Conservation (phyloP, 2,329 filamentous ascomycete genomes). For the Pleomassaria siparia region DNA sequence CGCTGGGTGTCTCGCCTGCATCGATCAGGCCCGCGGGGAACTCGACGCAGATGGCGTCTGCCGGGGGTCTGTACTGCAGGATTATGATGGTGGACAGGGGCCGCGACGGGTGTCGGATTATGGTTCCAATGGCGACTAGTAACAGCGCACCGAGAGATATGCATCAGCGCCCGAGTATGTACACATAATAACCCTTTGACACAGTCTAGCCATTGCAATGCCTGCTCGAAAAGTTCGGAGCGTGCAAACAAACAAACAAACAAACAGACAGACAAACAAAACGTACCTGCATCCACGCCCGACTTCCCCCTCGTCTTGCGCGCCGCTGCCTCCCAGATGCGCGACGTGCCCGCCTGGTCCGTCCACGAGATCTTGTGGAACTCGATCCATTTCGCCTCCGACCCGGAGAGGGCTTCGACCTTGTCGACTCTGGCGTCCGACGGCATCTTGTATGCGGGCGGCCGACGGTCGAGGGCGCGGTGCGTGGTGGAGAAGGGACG, state of each 20-base stretch:
- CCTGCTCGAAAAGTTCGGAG: no score
- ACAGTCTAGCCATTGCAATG: no score
- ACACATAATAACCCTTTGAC: no score
- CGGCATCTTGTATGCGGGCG: constrained; percentile 37
- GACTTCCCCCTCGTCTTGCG: constrained; percentile 56
- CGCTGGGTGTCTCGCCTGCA: constrained; percentile 56
- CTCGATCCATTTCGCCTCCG: constrained; percentile 60
- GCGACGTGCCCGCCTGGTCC: constrained; percentile 49
- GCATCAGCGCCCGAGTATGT: no score
- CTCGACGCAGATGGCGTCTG: constrained; percentile 61
- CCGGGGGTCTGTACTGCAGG: constrained; percentile 62
- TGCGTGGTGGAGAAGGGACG: constrained; percentile 21
- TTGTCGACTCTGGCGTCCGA: constrained; percentile 31
- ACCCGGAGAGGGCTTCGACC: constrained; percentile 51
- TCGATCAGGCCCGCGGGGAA: constrained; percentile 63
- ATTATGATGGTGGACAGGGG: constrained; percentile 57
- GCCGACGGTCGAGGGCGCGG: constrained; percentile 4
- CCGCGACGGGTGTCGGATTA: constrained; percentile 51
- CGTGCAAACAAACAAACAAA: no score
- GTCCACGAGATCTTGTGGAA: constrained; percentile 57
- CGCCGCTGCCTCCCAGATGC: constrained; percentile 54
- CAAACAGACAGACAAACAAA: constrained; percentile 21
- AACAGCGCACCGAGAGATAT: no score
- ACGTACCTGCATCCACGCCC: constrained; percentile 61
- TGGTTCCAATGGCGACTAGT: constrained; percentile 56